Evolutionary conservation across 2,329 filamentous ascomycete genomes (phyloP).

Genomic region (Calcarisporium arbuscula): DNA sequence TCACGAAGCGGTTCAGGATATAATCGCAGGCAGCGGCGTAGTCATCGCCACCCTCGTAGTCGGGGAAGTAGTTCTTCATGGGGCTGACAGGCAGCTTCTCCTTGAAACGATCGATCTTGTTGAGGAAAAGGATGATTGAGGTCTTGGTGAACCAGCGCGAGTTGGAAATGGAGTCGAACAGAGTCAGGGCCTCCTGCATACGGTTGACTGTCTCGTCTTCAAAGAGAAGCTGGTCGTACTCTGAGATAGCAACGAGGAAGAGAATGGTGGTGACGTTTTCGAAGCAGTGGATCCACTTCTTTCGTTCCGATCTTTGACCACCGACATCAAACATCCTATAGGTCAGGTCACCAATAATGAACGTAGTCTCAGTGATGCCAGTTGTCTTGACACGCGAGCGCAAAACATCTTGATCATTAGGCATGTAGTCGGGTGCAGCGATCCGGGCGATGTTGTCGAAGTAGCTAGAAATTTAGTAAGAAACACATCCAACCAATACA

Average conservation of each 20-base stretch:
- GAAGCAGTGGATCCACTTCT: conserved; percentile 99
- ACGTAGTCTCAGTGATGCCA: conserved; percentile 93
- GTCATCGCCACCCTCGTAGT: conserved; percentile 92
- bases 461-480: conserved; percentile 58
- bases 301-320: conserved; percentile 90
- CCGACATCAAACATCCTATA: conserved; percentile 98
- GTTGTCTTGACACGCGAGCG: conserved; percentile 96
- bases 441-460: conserved; percentile 94
- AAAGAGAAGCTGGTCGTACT: conserved; percentile 93
- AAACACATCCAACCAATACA: neutral
- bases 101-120: conserved; percentile 88
- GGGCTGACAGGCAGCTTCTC: conserved; percentile 75
- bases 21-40: conserved; percentile 96
- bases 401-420: conserved; percentile 91
- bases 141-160: conserved; percentile 88
- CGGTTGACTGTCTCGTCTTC: conserved; percentile 95
- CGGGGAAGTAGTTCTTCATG: conserved; percentile 85
- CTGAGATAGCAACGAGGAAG: conserved; percentile 93
- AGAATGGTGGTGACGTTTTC: conserved; percentile 96
- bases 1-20: conserved; percentile 97
- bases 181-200: conserved; percentile 83
- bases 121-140: conserved; percentile 81
- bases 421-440: conserved; percentile 84
- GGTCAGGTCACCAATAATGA: conserved; percentile 89
- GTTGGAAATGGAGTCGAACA: conserved; percentile 85